These are phyloP conservation scores for Kurtzmaniella natalensis DNA, from an alignment of 1,139 yeast species.

Conservation along the genomic window DNA sequence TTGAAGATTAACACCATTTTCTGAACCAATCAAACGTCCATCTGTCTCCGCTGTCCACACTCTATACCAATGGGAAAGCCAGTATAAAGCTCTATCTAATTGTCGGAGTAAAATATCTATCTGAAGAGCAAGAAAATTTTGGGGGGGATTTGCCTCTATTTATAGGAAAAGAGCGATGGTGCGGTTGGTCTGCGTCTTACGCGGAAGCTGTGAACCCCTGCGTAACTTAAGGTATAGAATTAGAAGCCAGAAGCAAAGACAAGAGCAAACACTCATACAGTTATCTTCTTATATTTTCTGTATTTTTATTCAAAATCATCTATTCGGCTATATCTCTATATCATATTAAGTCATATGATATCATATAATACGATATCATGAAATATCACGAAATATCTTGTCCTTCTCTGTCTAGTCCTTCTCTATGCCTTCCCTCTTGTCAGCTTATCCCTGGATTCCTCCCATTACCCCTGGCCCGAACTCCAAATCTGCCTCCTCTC, in stretches of 20 bases:
- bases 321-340: no score
- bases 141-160: background rate
- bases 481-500: no score
- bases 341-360: no score
- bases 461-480: background rate
- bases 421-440: background rate
- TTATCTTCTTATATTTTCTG: no score
- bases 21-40: conserved; percentile 13
- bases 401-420: no score
- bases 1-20: no score
- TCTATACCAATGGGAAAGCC: conserved; percentile 34
- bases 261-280: no score
- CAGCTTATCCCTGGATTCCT: background rate
- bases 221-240: background rate
- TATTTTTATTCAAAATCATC: no score
- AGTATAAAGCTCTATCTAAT: conserved; percentile 52
- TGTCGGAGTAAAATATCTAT: conserved; percentile 44
- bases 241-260: background rate
- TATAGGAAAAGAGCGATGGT: background rate
- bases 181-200: conserved; percentile 4
- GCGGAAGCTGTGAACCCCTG: background rate
- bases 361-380: no score
- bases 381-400: no score
- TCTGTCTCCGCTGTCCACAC: conserved; percentile 77
- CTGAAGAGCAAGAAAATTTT: conserved; percentile 14